A percentile compares a stretch with the other conserved stretches of the same genome.
These are phyloP conservation scores for Melanomma pulvis-pyrius DNA, from an alignment of 495 filamentous ascomycete species.

Conservation along the genomic window DNA sequence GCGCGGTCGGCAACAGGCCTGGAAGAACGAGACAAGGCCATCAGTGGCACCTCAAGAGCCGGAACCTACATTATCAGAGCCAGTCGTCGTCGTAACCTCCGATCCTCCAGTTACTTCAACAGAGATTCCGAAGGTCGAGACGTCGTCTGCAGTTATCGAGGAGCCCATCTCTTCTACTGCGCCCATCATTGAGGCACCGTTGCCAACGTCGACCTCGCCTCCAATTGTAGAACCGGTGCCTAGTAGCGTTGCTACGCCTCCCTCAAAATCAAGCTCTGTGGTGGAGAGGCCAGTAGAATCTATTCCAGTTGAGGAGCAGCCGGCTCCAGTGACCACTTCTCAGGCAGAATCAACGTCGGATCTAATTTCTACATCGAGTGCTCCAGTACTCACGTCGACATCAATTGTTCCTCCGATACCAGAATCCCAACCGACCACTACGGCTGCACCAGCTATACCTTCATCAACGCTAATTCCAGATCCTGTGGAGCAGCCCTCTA, in stretches of 20 bases:
- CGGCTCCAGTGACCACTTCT: neutral
- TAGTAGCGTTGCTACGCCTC: neutral
- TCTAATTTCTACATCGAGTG: neutral
- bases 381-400: neutral
- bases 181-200: neutral
- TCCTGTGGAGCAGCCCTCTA: neutral
- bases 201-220: neutral
- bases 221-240: neutral
- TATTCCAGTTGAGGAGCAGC: neutral
- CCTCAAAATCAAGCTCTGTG: neutral
- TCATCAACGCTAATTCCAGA: neutral
- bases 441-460: neutral
- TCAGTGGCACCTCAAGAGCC: slow-evolving; percentile 3
- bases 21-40: neutral
- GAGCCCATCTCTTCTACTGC: neutral
- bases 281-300: neutral
- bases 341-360: neutral
- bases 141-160: neutral
- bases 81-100: neutral
- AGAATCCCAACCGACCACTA: neutral
- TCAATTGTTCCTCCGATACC: neutral
- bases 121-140: neutral
- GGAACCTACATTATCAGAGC: neutral
- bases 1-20: neutral
- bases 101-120: neutral